A percentile compares a stretch with the other conserved stretches of the same genome.
Conservation (phyloP, 2,329 filamentous ascomycete species). For the Botrytis fragariae region DNA sequence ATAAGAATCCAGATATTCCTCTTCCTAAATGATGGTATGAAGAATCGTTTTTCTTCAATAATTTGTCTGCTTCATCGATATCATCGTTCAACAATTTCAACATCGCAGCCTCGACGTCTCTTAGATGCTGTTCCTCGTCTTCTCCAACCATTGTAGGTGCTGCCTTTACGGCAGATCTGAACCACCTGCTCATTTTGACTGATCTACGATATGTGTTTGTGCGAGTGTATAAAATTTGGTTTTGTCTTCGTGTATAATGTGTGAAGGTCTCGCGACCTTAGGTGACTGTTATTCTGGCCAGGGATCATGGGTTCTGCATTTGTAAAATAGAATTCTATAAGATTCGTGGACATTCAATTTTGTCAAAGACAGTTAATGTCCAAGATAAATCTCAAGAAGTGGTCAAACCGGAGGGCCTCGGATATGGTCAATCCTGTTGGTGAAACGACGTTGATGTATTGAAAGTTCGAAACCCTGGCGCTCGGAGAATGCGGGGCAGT, state of each 20-base stretch:
- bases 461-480: not conserved
- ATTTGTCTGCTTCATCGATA: constrained; percentile 75
- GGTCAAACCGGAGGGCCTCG: not conserved
- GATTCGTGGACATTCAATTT: not conserved
- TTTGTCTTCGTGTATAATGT: not conserved
- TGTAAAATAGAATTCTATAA: not conserved
- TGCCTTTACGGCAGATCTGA: constrained; percentile 32
- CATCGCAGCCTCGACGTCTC: constrained; percentile 62
- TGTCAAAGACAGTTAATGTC: not conserved
- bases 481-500: not conserved
- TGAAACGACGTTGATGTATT: constrained; percentile 1
- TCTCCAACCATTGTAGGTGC: constrained; percentile 36
- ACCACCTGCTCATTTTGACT: constrained; percentile 37
- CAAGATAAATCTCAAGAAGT: not conserved
- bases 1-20: constrained; percentile 79
- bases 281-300: not conserved
- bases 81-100: constrained; percentile 84
- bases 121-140: constrained; percentile 53
- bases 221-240: not conserved
- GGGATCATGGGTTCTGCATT: not conserved
- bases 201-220: constrained; percentile 14
- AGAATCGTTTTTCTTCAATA: constrained; percentile 69
- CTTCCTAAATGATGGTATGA: constrained; percentile 86
- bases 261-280: not conserved
- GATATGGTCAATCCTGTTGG: not conserved